Percentiles rank a stretch among this genome's conserved stretches.
These are phyloP conservation scores for Isatis tinctoria DNA, from an alignment of 345 rosid species.

Conservation along the genomic window DNA sequence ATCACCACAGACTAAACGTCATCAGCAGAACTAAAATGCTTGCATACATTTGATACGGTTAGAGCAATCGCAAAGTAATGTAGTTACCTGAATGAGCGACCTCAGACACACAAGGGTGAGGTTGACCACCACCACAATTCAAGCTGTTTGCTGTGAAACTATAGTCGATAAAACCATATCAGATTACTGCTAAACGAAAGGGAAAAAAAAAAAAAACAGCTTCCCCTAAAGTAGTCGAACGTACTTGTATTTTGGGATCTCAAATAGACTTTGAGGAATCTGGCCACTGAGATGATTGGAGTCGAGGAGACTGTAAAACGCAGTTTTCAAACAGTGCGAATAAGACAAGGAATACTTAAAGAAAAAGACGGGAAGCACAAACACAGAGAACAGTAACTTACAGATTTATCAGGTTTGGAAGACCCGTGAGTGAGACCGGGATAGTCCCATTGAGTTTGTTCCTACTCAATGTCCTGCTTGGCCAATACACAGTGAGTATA, in stretches of 20 bases:
- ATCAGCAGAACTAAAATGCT: not conserved
- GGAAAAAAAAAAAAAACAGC: not conserved
- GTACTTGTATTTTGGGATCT: constrained; percentile 73
- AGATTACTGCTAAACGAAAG: not conserved
- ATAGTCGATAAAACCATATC: constrained; percentile 30
- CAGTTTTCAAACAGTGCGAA: constrained; percentile 1
- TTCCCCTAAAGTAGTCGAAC: constrained; percentile 4
- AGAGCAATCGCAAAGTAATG: not conserved
- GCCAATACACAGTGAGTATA: constrained; percentile 6
- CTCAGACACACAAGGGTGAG: constrained; percentile 51
- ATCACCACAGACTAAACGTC: not conserved
- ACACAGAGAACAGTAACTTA: constrained; percentile 35
- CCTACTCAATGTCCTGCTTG: constrained; percentile 73
- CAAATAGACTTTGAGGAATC: constrained; percentile 67
- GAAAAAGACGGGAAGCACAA: not conserved
- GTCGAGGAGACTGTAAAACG: constrained; percentile 66
- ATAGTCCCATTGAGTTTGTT: constrained; percentile 78
- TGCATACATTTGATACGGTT: not conserved
- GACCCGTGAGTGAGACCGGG: constrained; percentile 63
- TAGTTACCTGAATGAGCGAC: constrained; percentile 52
- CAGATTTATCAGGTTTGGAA: constrained; percentile 69
- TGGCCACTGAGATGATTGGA: constrained; percentile 72
- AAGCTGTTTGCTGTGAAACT: constrained; percentile 77
- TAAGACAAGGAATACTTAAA: not conserved
- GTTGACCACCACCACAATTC: constrained; percentile 50